Conservation (phyloP, 2,329 filamentous ascomycete genomes). For the Zarea fungicola region DNA sequence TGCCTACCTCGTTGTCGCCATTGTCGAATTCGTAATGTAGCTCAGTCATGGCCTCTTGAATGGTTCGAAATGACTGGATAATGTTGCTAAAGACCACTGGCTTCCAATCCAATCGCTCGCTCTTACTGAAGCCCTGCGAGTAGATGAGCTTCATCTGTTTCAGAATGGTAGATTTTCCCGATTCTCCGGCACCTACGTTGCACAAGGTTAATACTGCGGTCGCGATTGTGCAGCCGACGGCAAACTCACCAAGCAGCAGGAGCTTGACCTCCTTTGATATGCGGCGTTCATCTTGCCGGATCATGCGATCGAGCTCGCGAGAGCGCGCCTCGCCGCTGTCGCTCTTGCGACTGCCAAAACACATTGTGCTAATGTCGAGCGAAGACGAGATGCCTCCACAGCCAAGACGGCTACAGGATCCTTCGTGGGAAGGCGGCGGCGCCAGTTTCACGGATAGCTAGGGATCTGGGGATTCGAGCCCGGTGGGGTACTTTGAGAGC, state of each 20-base stretch:
- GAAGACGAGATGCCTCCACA: background rate
- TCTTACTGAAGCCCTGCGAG: conserved; percentile 81
- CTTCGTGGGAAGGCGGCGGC: background rate
- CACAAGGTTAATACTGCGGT: conserved; percentile 22
- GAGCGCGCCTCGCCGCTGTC: conserved; percentile 51
- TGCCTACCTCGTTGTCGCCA: conserved; percentile 67
- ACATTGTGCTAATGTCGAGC: conserved; percentile 43
- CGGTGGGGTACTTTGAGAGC: too few relatives aligned
- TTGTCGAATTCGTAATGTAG: conserved; percentile 74
- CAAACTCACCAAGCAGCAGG: conserved; percentile 71
- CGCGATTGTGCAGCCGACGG: background rate
- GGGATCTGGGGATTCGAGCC: too few relatives aligned
- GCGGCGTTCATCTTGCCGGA: conserved; percentile 83
- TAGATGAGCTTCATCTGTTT: conserved; percentile 99
- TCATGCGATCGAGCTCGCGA: conserved; percentile 76
- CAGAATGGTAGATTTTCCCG: conserved; percentile 86
- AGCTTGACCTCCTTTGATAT: conserved; percentile 89
- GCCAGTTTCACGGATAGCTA: conserved; percentile 7
- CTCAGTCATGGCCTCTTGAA: conserved; percentile 86
- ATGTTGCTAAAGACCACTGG: conserved; percentile 95
- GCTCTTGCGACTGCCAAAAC: conserved; percentile 55
- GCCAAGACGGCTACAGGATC: conserved; percentile 5
- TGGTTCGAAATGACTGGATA: conserved; percentile 83
- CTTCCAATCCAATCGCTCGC: conserved; percentile 88
- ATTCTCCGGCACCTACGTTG: conserved; percentile 77